phyloP scores from a whole-genome alignment of 2,329 filamentous ascomycete genomes.

The Pestalotiopsis sp. region DNA sequence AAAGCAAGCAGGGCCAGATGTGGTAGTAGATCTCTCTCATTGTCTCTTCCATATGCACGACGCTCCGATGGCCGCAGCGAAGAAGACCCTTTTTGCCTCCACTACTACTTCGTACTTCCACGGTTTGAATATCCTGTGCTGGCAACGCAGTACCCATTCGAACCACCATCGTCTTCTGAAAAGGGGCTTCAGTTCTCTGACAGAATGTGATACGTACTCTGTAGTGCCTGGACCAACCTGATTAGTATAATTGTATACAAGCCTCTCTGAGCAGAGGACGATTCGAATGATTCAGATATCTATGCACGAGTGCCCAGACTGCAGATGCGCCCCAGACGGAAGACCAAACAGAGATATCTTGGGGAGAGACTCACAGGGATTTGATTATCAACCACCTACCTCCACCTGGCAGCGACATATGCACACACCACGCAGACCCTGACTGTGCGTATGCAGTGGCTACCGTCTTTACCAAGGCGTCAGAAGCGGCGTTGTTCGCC shows the following conservation, averaged over 20 bases:
- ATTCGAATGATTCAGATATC: neutral
- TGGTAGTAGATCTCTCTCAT: neutral
- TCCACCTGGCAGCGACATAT: constrained; percentile 23
- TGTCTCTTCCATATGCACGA: neutral
- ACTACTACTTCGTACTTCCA: neutral
- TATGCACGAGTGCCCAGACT: neutral
- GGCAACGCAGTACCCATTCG: neutral
- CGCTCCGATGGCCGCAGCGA: neutral
- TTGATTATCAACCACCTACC: constrained; percentile 19
- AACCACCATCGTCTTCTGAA: neutral
- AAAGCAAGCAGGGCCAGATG: too few species aligned
- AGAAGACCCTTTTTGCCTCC: neutral
- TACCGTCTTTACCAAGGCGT: constrained; percentile 31
- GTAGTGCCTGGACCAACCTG: too few species aligned
- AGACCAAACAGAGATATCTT: constrained; percentile 21
- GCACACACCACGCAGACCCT: constrained; percentile 15
- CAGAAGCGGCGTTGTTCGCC: constrained; percentile 15
- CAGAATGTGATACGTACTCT: too few species aligned
- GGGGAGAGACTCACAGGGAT: constrained; percentile 28
- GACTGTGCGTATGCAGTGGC: constrained; percentile 40
- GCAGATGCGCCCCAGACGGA: constrained; percentile 2
- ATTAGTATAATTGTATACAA: neutral
- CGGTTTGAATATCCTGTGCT: neutral
- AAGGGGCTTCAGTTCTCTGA: neutral
- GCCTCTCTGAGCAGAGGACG: neutral